phyloP scores from a whole-genome alignment of 495 filamentous ascomycete genomes.

The Neurospora sp. region DNA sequence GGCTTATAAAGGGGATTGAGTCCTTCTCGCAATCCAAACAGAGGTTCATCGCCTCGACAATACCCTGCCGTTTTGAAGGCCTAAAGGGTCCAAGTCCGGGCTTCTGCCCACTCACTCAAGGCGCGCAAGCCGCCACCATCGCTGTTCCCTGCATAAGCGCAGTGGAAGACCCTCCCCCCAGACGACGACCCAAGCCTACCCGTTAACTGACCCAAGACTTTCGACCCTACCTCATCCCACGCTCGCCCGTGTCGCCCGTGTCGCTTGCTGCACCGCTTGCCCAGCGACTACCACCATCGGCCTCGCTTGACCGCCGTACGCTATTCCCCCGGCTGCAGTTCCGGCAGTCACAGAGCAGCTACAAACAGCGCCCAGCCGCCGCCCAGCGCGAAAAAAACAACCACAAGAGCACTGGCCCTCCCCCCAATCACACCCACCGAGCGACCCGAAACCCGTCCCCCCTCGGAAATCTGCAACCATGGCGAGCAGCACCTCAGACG shows the following conservation, averaged over 20 bases:
- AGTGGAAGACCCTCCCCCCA: conserved; percentile 12
- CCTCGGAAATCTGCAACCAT: conserved; percentile 6
- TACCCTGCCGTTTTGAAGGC: conserved; percentile 20
- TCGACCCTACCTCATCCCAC: not conserved
- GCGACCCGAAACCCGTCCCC: not conserved
- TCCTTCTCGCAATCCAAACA: not conserved
- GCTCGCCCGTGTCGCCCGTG: not conserved
- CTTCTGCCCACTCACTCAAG: conserved; percentile 21
- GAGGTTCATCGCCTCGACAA: conserved; percentile 4
- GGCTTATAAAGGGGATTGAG: not conserved
- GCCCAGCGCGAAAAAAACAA: not conserved
- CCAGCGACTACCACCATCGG: not conserved
- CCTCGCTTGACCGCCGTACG: not conserved
- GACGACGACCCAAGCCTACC: conserved; percentile 2
- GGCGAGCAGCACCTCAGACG: conserved; percentile 13
- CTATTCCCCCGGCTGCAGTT: not conserved
- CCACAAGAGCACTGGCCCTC: not conserved
- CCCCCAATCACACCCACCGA: conserved; percentile 2
- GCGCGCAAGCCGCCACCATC: conserved; percentile 24
- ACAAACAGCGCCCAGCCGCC: not conserved
- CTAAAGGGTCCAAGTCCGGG: conserved; percentile 9
- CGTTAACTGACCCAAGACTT: not conserved
- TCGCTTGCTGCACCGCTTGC: not conserved
- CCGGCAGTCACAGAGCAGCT: not conserved
- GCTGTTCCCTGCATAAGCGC: conserved; percentile 27